Percentiles rank a stretch among this genome's conserved stretches.
These are phyloP conservation scores for Fusarium beomiforme DNA, from an alignment of 2,329 filamentous ascomycete genomes.

Conservation along the genomic window DNA sequence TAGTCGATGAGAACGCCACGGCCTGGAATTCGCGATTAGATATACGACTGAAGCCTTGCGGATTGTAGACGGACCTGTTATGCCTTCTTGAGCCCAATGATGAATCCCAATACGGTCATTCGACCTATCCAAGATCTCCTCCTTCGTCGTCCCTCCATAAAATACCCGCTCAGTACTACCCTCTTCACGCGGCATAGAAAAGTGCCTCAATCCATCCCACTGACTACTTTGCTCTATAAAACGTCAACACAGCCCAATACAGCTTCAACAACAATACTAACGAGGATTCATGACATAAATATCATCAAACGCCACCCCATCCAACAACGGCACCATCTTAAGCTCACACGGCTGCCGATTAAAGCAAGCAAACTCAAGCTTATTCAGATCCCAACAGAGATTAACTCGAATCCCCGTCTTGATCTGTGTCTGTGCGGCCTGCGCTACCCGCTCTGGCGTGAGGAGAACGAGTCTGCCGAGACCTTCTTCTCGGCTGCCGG, in stretches of 20 bases:
- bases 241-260: neutral
- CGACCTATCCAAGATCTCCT: conserved; percentile 56
- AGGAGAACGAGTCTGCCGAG: conserved; percentile 61
- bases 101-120: conserved; percentile 59
- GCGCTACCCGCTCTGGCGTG: conserved; percentile 61
- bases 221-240: conserved; percentile 56
- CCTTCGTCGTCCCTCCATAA: conserved; percentile 58
- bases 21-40: conserved; percentile 39
- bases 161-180: conserved; percentile 52
- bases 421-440: conserved; percentile 59
- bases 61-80: conserved; percentile 44
- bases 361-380: conserved; percentile 65
- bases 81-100: conserved; percentile 56
- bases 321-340: conserved; percentile 59
- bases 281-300: conserved; percentile 60
- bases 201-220: conserved; percentile 63
- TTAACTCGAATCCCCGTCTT: conserved; percentile 61
- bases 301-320: conserved; percentile 60
- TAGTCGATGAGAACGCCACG: conserved; percentile 64
- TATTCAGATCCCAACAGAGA: conserved; percentile 65
- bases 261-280: neutral
- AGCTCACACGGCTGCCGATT: conserved; percentile 61
- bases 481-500: conserved; percentile 61
- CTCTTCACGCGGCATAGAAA: conserved; percentile 53
- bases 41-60: rapidly evolving